phyloP scores from a whole-genome alignment of 176 grass and related monocot genomes.

The Saccharum officinarum region DNA sequence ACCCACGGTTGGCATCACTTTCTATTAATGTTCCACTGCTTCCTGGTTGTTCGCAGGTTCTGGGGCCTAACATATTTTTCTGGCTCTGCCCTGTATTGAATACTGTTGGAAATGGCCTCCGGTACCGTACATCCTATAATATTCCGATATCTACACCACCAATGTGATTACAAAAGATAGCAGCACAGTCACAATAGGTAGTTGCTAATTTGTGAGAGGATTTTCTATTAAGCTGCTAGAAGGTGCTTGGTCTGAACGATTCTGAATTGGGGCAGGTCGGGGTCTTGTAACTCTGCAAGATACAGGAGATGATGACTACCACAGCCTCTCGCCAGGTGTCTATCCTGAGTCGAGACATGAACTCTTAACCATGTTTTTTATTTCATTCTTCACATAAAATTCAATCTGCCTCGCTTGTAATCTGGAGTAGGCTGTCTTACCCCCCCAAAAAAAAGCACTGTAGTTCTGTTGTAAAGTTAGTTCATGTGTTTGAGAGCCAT shows the following conservation, averaged over 20 bases:
- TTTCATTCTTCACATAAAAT: slow-evolving; percentile 20
- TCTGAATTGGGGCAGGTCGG: slow-evolving; percentile 5
- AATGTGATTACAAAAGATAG: slow-evolving; percentile 44
- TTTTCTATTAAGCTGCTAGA: neutral
- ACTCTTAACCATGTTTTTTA: slow-evolving; percentile 20
- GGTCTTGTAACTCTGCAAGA: slow-evolving; percentile 17
- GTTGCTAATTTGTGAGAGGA: neutral
- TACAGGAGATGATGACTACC: neutral
- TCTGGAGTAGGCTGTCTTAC: slow-evolving; percentile 24
- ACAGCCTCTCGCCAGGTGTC: neutral
- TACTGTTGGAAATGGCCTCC: slow-evolving; percentile 58
- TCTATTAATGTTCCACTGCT: slow-evolving; percentile 7
- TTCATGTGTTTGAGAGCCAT: slow-evolving; percentile 28
- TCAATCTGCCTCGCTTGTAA: slow-evolving; percentile 2
- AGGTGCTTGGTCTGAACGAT: neutral
- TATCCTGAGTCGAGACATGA: neutral
- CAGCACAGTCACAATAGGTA: slow-evolving; percentile 37
- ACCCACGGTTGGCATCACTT: neutral
- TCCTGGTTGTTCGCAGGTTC: slow-evolving; percentile 45
- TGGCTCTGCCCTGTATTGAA: slow-evolving; percentile 66
- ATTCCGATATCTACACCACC: slow-evolving; percentile 46
- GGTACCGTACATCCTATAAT: slow-evolving; percentile 63
- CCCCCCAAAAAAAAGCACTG: neutral
- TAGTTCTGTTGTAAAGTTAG: slow-evolving; percentile 38
- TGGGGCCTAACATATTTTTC: slow-evolving; percentile 78